phyloP scores from a whole-genome alignment of 2,329 filamentous ascomycete genomes.

The Phaeosphaeria sp. region DNA sequence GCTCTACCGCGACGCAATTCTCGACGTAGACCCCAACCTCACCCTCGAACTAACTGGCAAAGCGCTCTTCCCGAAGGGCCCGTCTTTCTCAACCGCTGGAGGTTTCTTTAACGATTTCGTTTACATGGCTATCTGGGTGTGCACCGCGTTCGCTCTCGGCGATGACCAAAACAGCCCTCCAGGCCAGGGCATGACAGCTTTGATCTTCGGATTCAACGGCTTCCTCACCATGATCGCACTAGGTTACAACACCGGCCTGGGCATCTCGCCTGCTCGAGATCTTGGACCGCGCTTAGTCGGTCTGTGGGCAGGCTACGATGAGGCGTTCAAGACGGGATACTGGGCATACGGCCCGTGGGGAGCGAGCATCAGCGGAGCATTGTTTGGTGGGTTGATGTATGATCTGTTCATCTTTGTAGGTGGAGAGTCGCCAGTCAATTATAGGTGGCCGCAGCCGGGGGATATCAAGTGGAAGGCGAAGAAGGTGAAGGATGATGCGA shows the following conservation, averaged over 20 bases:
- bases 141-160: constrained; percentile 72
- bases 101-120: constrained; percentile 76
- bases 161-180: constrained; percentile 55
- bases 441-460: constrained; percentile 32
- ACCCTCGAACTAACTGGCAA: constrained; percentile 46
- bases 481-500: constrained; percentile 21
- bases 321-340: constrained; percentile 43
- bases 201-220: constrained; percentile 34
- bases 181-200: constrained; percentile 59
- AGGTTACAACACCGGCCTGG: constrained; percentile 39
- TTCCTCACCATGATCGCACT: constrained; percentile 34
- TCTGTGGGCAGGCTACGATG: constrained; percentile 71
- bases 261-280: constrained; percentile 74
- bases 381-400: constrained; percentile 38
- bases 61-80: constrained; percentile 66
- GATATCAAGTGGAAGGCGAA: constrained; percentile 28
- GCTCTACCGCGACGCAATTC: constrained; percentile 61
- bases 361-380: constrained; percentile 30
- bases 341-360: constrained; percentile 39
- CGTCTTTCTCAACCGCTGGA: constrained; percentile 68
- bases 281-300: constrained; percentile 73
- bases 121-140: constrained; percentile 70
- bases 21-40: constrained; percentile 60
- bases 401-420: constrained; percentile 42
- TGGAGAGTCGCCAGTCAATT: constrained; percentile 39